Percentiles rank a stretch among this genome's conserved stretches.
Evolutionary conservation across 2,329 filamentous ascomycete species (phyloP).

Genomic region (Fusarium miscanthi): DNA sequence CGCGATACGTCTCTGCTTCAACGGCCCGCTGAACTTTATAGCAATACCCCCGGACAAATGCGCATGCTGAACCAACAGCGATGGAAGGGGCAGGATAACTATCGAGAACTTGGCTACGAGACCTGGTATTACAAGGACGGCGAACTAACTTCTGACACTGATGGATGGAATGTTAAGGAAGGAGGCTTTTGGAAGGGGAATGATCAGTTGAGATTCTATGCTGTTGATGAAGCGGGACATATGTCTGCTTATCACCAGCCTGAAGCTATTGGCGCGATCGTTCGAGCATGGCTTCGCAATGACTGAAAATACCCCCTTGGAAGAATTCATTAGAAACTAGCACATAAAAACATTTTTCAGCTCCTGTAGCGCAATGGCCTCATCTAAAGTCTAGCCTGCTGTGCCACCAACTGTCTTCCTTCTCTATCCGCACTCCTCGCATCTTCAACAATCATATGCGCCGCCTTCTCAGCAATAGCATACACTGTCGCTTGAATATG

Average conservation of each 20-base stretch:
- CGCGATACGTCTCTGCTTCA: rapidly evolving
- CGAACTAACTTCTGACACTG: background rate
- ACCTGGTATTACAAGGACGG: slow-evolving; percentile 16
- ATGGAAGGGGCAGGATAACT: slow-evolving; percentile 2
- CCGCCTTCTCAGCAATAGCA: slow-evolving; percentile 50
- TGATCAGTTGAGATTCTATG: slow-evolving; percentile 16
- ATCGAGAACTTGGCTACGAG: background rate
- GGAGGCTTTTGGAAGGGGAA: slow-evolving; percentile 30
- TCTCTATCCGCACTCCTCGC: background rate
- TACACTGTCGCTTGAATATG: slow-evolving; percentile 52
- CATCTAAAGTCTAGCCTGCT: slow-evolving; percentile 10
- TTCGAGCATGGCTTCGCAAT: slow-evolving; percentile 18
- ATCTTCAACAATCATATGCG: slow-evolving; percentile 43
- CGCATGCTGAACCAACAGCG: slow-evolving; percentile 19
- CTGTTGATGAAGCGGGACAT: slow-evolving; percentile 31
- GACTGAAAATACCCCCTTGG: background rate
- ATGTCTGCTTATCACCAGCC: slow-evolving; percentile 19
- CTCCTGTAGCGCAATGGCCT: background rate
- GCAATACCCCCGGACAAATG: slow-evolving; percentile 31
- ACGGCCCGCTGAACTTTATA: background rate
- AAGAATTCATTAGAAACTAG: rapidly evolving
- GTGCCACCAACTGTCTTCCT: background rate
- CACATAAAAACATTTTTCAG: rapidly evolving
- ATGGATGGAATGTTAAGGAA: background rate
- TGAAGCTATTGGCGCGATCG: slow-evolving; percentile 11